Conservation (phyloP, 139 green algal genomes). For the Tetraselmis striata region DNA sequence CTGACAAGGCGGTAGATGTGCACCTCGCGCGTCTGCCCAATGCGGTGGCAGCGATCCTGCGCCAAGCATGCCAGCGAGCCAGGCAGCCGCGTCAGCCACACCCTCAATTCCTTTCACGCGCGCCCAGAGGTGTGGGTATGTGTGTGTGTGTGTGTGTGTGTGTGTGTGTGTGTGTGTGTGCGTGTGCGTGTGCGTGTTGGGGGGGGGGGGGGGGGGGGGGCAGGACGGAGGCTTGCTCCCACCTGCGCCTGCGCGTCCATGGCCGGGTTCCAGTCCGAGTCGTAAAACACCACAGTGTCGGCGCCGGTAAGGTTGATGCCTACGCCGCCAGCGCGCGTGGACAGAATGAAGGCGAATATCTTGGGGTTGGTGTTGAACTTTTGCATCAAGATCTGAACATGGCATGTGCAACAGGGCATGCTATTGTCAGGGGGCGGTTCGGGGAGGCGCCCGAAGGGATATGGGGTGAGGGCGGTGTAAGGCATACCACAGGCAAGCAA, state of each 20-base stretch:
- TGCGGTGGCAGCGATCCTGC: constrained; percentile 94
- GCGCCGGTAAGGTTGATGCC: constrained; percentile 97
- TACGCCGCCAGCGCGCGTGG: constrained; percentile 87
- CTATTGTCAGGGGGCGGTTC: too few species aligned
- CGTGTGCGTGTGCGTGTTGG: too few species aligned
- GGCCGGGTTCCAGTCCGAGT: constrained; percentile 94
- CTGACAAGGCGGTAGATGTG: constrained; percentile 96
- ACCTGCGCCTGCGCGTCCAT: constrained; percentile 81
- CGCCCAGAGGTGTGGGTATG: background rate
- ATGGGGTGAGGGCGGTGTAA: background rate
- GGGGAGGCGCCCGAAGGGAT: background rate
- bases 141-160: constrained; percentile 1
- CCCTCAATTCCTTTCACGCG: too few species aligned
- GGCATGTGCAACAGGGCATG: too few species aligned
- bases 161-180: background rate
- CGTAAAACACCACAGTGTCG: constrained; percentile 98
- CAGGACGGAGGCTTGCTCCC: too few species aligned
- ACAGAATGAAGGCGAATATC: constrained; percentile 94
- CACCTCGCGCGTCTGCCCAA: constrained; percentile 92
- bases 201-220: too few species aligned
- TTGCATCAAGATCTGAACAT: constrained; percentile 75
- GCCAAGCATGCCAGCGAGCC: too few species aligned
- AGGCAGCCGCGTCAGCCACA: too few species aligned
- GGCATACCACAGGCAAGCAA: too few species aligned
- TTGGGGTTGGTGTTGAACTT: constrained; percentile 84